Evolutionary conservation across 2,329 filamentous ascomycete species (phyloP).

Genomic region (Cercospora berteroae): DNA sequence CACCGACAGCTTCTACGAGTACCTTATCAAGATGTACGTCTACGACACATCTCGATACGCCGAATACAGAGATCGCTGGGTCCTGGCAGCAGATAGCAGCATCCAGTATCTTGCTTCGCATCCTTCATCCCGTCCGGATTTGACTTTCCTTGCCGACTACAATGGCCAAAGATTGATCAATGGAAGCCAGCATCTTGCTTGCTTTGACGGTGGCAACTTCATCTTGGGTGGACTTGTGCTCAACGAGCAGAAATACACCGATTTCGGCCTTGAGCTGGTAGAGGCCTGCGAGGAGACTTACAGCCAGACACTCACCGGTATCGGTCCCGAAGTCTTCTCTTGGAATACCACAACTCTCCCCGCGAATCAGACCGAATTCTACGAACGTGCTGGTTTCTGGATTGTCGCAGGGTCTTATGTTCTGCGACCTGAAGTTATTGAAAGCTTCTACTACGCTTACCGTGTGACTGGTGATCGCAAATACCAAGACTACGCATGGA

Average conservation of each 20-base stretch:
- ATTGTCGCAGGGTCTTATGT: conserved; percentile 63
- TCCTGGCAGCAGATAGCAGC: conserved; percentile 70
- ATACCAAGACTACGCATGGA: conserved; percentile 26
- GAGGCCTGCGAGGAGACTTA: conserved; percentile 77
- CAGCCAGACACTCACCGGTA: conserved; percentile 62
- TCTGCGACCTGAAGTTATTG: conserved; percentile 54
- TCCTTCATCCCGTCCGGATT: conserved; percentile 63
- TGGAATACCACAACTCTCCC: conserved; percentile 42
- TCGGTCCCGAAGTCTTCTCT: conserved; percentile 66
- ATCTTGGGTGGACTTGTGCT: conserved; percentile 77
- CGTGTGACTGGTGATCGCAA: conserved; percentile 23
- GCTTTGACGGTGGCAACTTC: conserved; percentile 83
- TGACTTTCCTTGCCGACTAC: conserved; percentile 68
- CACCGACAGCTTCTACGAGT: conserved; percentile 81
- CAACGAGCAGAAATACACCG: conserved; percentile 61
- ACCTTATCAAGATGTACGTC: conserved; percentile 86
- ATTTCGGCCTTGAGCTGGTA: conserved; percentile 71
- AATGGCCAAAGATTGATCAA: conserved; percentile 44
- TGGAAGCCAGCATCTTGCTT: conserved; percentile 59
- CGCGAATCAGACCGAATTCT: conserved; percentile 55
- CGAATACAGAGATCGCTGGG: conserved; percentile 69
- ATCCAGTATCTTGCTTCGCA: conserved; percentile 69
- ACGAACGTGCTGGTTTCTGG: conserved; percentile 62
- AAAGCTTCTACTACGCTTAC: conserved; percentile 28
- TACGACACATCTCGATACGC: conserved; percentile 67